Evolutionary conservation across 495 filamentous ascomycete genomes (phyloP).

Genomic region (Xylaria scruposa): DNA sequence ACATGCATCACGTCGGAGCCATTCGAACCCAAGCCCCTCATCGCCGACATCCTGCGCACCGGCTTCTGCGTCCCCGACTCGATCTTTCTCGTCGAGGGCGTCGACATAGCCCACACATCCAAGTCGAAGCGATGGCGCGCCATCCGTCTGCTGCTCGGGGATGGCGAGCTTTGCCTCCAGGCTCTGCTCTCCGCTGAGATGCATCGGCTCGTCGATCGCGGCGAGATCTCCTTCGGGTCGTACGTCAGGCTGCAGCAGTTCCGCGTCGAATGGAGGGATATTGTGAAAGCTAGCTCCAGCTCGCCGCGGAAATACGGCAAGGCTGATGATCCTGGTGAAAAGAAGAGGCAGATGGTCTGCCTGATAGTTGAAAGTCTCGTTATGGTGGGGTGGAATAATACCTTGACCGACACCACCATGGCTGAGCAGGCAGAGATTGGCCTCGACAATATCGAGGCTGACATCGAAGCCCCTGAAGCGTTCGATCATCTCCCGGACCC

Average conservation of each 20-base stretch:
- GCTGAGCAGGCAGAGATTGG: constrained; percentile 23
- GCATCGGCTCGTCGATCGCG: constrained; percentile 46
- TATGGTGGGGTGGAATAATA: constrained; percentile 49
- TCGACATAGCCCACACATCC: constrained; percentile 41
- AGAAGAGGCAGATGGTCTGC: constrained; percentile 40
- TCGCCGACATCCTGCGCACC: constrained; percentile 49
- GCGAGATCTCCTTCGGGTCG: constrained; percentile 46
- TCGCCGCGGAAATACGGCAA: background rate
- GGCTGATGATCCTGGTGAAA: background rate
- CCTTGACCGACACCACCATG: constrained; percentile 36
- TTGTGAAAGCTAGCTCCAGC: background rate
- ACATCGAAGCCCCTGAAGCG: background rate
- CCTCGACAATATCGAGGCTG: background rate
- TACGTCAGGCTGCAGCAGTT: constrained; percentile 49
- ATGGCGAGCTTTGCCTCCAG: constrained; percentile 54
- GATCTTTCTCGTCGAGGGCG: constrained; percentile 52
- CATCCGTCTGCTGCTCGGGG: constrained; percentile 48
- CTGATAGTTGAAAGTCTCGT: constrained; percentile 49
- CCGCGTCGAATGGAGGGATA: constrained; percentile 32
- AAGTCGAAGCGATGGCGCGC: constrained; percentile 37
- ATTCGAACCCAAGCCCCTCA: constrained; percentile 42
- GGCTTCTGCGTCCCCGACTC: constrained; percentile 47
- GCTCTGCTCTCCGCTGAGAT: constrained; percentile 47
- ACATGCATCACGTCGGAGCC: constrained; percentile 40
- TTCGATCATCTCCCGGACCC: background rate